Evolutionary conservation across 495 filamentous ascomycete species (phyloP), one percentile per base, ranked within the genome.

Genomic region (Lophiotrema nucula): DNA sequence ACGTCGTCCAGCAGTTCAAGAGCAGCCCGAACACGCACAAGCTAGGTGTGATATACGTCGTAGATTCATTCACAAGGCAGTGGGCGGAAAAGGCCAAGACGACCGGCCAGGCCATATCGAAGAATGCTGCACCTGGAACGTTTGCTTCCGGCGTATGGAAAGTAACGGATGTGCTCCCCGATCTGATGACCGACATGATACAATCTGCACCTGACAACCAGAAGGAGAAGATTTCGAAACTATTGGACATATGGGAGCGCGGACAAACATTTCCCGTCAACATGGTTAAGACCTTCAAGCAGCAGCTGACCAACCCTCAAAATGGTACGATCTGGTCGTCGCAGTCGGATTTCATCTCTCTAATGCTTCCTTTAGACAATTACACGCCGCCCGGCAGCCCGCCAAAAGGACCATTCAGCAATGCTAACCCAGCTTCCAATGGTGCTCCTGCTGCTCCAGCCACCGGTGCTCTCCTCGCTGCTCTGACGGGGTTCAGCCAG

Each of bases 51-150:
- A 86, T 98, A 77, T 98, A 98, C 86, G 91, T 97, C 77, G 89
- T 98, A 95, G 95, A 98, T 82, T 96, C 92, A 81, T 91, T 98
- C 85, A 91, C 90, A 72, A 88, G 93, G 75, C 90, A 92, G 76
- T 98, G 95, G 91, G 83, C 96, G 82, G 92, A 98, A 73, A 87
- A 88, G 72, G 95, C 93, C 60, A 91, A 89, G 73, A 83, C 84
- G 63, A 81, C 86, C 58, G 89, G 89, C 58, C 90, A 97, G 72
- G 77, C 85, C 53, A 79, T 90, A 24, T 51, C 66, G 68, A 88
- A 86, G 69, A 81, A 79, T 65, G 77, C 81, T 67, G 88, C 90
- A 53, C 80, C 95, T 76, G 93, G 93, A 60, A 97, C 92, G 43
- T 96, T 84, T 77, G 90, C 90, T 71, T 92, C 92, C 58, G 93